phyloP scores from a whole-genome alignment of 2,329 filamentous ascomycete species.

The Hirsutella rhossiliensis region DNA sequence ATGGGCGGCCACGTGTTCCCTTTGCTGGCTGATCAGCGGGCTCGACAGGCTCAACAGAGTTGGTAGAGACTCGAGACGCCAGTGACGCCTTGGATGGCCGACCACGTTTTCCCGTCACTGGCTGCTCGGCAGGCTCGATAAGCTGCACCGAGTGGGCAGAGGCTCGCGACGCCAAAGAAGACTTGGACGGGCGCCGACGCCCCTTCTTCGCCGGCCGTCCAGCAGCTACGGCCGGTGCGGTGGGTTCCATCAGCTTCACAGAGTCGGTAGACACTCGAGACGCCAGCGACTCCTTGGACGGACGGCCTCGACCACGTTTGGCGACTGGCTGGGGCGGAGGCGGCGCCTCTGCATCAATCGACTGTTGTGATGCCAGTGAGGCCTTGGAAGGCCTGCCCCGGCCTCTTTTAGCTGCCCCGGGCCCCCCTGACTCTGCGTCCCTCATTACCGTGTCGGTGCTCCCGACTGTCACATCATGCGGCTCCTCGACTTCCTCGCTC shows the following conservation, averaged over 20 bases:
- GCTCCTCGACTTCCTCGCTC: slow-evolving; percentile 8
- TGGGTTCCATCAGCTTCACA: no score
- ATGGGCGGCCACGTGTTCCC: slow-evolving; percentile 17
- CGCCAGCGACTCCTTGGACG: not conserved
- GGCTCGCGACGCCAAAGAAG: slow-evolving; percentile 15
- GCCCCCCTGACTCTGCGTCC: slow-evolving; percentile 13
- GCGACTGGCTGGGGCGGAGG: no score
- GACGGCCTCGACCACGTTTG: no score
- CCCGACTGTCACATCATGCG: slow-evolving; percentile 25
- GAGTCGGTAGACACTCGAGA: slow-evolving; percentile 1
- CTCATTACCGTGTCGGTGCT: slow-evolving; percentile 31
- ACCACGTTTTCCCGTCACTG: not conserved
- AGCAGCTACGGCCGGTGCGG: not conserved
- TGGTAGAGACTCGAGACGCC: slow-evolving; percentile 1
- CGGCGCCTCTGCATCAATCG: no score
- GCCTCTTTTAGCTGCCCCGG: slow-evolving; percentile 11
- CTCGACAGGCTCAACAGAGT: not conserved
- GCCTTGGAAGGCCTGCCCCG: slow-evolving; percentile 10
- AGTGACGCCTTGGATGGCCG: not conserved
- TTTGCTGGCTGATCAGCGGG: slow-evolving; percentile 10
- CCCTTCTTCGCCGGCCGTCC: slow-evolving; percentile 8
- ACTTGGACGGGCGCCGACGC: slow-evolving; percentile 10
- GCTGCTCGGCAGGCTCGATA: slow-evolving; percentile 10
- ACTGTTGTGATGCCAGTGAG: slow-evolving; percentile 8
- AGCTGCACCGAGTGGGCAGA: slow-evolving; percentile 14